These are phyloP conservation scores for Orobanche coerulescens DNA, from an alignment of 257 asterid species.

Conservation along the genomic window DNA sequence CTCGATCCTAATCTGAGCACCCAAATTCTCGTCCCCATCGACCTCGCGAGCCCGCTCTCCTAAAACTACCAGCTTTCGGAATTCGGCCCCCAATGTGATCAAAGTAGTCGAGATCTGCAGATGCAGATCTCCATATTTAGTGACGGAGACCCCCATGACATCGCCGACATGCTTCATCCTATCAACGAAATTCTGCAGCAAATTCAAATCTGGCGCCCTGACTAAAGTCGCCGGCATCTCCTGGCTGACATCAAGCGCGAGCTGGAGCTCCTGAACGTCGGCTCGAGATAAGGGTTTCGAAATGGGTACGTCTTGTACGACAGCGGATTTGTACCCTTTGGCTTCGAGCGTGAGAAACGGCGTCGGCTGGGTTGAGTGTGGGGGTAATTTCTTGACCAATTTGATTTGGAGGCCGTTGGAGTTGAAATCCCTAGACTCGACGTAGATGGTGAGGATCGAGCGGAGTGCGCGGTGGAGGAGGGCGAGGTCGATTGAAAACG, in stretches of 20 bases:
- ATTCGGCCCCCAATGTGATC: constrained; percentile 72
- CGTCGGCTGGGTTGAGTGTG: constrained; percentile 58
- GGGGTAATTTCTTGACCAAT: constrained; percentile 67
- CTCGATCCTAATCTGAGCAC: constrained; percentile 49
- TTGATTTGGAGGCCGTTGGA: constrained; percentile 55
- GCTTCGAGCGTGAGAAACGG: constrained; percentile 85
- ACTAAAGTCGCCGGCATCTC: constrained; percentile 67
- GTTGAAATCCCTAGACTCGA: constrained; percentile 32
- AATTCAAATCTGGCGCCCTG: constrained; percentile 50
- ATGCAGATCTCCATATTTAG: constrained; percentile 75
- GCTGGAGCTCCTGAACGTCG: constrained; percentile 61
- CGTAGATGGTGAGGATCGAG: constrained; percentile 61
- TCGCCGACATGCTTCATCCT: constrained; percentile 85
- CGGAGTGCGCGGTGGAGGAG: constrained; percentile 96
- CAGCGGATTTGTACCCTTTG: constrained; percentile 66
- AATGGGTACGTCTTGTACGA: constrained; percentile 89
- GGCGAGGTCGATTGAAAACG: constrained; percentile 71
- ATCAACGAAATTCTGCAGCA: constrained; percentile 59
- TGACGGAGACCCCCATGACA: constrained; percentile 60
- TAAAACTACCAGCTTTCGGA: constrained; percentile 52
- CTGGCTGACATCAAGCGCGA: constrained; percentile 55
- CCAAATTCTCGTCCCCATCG: constrained; percentile 34
- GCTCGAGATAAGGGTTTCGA: constrained; percentile 79
- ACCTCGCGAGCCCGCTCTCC: constrained; percentile 60
- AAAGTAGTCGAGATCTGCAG: constrained; percentile 64